Base-by-base conservation (phyloP, 768 basidiomycete species). In the Pleurotus salmoneostramineus region DNA sequence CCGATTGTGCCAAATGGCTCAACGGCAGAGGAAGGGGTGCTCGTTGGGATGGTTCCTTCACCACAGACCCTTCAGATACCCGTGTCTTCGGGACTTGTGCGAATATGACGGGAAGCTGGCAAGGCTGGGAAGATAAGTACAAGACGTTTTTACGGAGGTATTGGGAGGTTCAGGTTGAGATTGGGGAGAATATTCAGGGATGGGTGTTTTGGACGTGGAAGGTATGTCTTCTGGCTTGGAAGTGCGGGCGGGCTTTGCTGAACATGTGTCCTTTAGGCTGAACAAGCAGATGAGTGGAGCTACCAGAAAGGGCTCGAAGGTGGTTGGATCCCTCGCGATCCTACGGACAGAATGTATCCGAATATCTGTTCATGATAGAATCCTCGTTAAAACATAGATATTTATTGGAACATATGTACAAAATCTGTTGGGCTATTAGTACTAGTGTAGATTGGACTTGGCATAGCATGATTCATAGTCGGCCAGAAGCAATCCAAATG, bases 181-280 rank as follows among this genome's bases (percentile, higher is more conserved):
- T 89, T 52, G 91, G 87, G 17, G 91, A 93, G 71, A 75, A 74
- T 35, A 79, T 85, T 11, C 78, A 83, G 45, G 88, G 89, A 15
- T 90, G 89, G 88, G 74, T 88, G 3, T 88, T 78, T 62, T 89
- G 88, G 87, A 83, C 88, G 5, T 90, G 89, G 89, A 90, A 89
- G 80, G 87, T 83, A 49, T 27, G 78, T 62, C 43, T 33, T 43
- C 7, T 44, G 11, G 21, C 15, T n/a, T 21, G 35, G 14, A 14
- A 2, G 3, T 7, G 15, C 17, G 6, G 6, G 32, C 15, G 37
- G n/a, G 6, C 8, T 27, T 55, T 6, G 45, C 55, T 60, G 5
- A 61, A 36, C n/a, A 21, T 33, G 4, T n/a, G 42, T 6, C 27
- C 8, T 10, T 11, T 56, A 85, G 82, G 75, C 82, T 4, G 88